Percentiles rank a stretch among this genome's conserved stretches.
phyloP scores from a whole-genome alignment of 2,329 filamentous ascomycete genomes.

The Niveomyces coronatus region DNA sequence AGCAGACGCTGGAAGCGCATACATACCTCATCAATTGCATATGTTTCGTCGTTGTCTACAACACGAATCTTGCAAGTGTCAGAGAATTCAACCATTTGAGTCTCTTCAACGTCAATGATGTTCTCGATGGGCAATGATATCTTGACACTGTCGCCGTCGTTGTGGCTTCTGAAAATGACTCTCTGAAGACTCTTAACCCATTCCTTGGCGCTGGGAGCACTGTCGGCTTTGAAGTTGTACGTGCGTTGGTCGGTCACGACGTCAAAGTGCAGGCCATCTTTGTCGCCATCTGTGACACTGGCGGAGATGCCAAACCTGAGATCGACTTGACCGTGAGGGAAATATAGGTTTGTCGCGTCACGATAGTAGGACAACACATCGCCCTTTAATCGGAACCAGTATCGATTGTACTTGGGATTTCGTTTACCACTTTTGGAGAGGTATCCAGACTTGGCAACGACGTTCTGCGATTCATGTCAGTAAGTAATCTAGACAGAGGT shows the following conservation, averaged over 20 bases:
- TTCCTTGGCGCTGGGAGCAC: conserved; percentile 76
- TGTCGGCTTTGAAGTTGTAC: conserved; percentile 86
- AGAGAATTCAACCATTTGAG: conserved; percentile 79
- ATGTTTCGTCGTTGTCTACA: conserved; percentile 88
- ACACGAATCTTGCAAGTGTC: conserved; percentile 91
- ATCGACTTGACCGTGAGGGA: conserved; percentile 85
- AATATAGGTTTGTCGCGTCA: conserved; percentile 78
- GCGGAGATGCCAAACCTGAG: conserved; percentile 85
- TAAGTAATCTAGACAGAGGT: not conserved
- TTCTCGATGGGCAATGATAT: conserved; percentile 84
- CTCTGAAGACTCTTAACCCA: conserved; percentile 93
- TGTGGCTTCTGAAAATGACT: conserved; percentile 90
- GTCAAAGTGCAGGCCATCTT: conserved; percentile 66
- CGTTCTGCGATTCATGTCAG: conserved; percentile 37
- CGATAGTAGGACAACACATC: conserved; percentile 87
- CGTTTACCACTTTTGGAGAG: conserved; percentile 80
- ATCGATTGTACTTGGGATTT: conserved; percentile 78
- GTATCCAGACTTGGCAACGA: conserved; percentile 76
- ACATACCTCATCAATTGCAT: conserved; percentile 81
- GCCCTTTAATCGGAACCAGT: conserved; percentile 88
- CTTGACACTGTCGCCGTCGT: conserved; percentile 94
- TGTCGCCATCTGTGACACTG: conserved; percentile 64
- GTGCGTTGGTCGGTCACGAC: conserved; percentile 74
- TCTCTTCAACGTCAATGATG: conserved; percentile 86
- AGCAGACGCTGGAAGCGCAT: not conserved